Evolutionary conservation across 2,329 filamentous ascomycete genomes (phyloP), one percentile per base, ranked within the genome.

Genomic region (Pseudonectria buxi): DNA sequence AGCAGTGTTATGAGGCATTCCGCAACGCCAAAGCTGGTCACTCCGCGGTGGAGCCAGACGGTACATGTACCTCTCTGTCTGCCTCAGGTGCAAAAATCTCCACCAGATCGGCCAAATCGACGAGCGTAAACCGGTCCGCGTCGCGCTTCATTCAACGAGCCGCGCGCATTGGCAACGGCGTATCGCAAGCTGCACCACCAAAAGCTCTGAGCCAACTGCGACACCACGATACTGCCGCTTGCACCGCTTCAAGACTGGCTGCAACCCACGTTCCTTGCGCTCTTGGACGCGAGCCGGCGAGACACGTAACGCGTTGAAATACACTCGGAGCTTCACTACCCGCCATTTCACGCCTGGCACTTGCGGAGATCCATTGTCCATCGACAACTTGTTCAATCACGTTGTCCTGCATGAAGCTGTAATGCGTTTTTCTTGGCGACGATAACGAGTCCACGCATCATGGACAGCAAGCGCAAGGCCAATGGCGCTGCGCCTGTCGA

Each of bases 381-480:
- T 35, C 45, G 39, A 47, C 49, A 30, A 40, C 35, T 26, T 30
- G 24, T 34, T 32, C 28, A 16, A 36, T 29, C 24, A 33, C 27
- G 32, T 13, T 28, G 32, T 28, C 27, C 30, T 36, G 24, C 15
- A 32, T 29, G 38, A 29, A 32, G 36, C 35, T 53, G 46, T 53
- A 38, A 58, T 59, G 58, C 45, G 47, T 47, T 32, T 33, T 41
- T 36, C 43, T 37, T 40, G 26, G 51, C 54, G 49, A 56, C 35
- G 40, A 27, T 41, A 43, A 37, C 38, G 24, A 46, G 43, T 30
- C 37, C 39, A 37, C 36, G 44, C 45, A 58, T 44, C 30, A 77
- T 77, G 73, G 73, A 77, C 46, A 65, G 63, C 55, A 77, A 77
- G 61, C 69, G 73, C 46, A 77, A 76, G 51, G 69, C 70, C 33